Evolutionary conservation across 2,329 filamentous ascomycete species (phyloP).

Genomic region (Teratosphaeria gauchensis): DNA sequence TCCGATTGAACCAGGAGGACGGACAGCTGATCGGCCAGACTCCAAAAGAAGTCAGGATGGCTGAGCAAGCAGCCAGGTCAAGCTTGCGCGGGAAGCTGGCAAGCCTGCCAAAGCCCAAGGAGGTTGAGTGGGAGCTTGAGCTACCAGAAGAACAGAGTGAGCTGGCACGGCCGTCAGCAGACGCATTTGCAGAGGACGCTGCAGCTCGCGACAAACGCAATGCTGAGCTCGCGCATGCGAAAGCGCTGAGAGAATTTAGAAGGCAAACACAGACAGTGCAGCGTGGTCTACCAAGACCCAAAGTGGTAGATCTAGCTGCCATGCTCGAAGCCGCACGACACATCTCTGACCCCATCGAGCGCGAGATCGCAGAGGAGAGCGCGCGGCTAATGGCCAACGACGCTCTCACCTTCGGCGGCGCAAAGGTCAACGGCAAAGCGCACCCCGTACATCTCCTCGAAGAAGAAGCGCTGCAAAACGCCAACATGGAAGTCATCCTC

Average conservation of each 20-base stretch:
- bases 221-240: conserved; percentile 51
- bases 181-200: conserved; percentile 54
- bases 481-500: conserved; percentile 64
- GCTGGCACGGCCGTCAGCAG: conserved; percentile 33
- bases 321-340: conserved; percentile 55
- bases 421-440: conserved; percentile 54
- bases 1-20: conserved; percentile 68
- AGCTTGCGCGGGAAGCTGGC: conserved; percentile 66
- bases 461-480: conserved; percentile 63
- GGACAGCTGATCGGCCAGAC: conserved; percentile 64
- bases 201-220: conserved; percentile 68
- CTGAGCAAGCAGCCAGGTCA: conserved; percentile 58
- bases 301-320: conserved; percentile 58
- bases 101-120: conserved; percentile 81
- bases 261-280: conserved; percentile 90
- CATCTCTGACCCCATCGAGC: conserved; percentile 54
- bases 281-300: conserved; percentile 67
- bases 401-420: conserved; percentile 62
- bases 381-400: conserved; percentile 75
- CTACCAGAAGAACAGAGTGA: conserved; percentile 74
- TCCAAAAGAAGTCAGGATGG: conserved; percentile 63
- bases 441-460: conserved; percentile 54
- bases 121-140: conserved; percentile 89
- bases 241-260: conserved; percentile 61
- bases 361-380: conserved; percentile 65